Evolutionary conservation across 2,329 filamentous ascomycete species (phyloP).

Genomic region (Ascosphaera aggregata): DNA sequence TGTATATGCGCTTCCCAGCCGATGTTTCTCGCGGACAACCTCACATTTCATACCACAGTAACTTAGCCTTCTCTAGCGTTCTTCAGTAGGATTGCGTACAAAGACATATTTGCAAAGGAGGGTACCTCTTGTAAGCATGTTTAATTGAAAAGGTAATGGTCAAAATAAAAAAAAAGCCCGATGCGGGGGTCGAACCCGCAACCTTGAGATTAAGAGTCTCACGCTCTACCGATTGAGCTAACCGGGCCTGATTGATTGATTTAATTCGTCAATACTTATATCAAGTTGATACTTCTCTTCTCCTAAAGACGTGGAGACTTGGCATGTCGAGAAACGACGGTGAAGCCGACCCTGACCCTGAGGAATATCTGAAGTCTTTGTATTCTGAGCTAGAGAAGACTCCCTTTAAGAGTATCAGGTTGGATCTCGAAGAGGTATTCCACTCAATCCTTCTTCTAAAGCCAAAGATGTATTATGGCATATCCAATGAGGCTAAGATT

Average conservation of each 20-base stretch:
- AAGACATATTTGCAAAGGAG: no score
- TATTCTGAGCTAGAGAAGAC: background rate
- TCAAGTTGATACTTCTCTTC: no score
- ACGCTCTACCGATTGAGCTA: slow-evolving; percentile 29
- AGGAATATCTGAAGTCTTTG: background rate
- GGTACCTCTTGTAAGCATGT: no score
- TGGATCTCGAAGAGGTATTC: background rate
- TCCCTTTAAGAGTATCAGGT: background rate
- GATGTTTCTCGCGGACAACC: no score
- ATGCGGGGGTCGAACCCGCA: slow-evolving; percentile 21
- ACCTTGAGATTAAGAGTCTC: slow-evolving; percentile 24
- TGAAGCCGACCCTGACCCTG: background rate
- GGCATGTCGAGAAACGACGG: no score
- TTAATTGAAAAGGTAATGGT: no score
- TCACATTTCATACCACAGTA: no score
- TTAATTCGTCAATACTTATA: no score
- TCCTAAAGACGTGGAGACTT: no score
- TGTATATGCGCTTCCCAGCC: no score
- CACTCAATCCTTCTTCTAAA: background rate
- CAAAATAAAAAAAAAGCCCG: slow-evolving; percentile 9
- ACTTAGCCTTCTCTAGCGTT: no score
- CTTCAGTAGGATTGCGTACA: no score
- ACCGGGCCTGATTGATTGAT: slow-evolving; percentile 14
- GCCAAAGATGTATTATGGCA: background rate
- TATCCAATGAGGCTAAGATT: background rate